Evolutionary conservation across 306 rosid genomes (phyloP).

Genomic region (Rubus parviflorus): DNA sequence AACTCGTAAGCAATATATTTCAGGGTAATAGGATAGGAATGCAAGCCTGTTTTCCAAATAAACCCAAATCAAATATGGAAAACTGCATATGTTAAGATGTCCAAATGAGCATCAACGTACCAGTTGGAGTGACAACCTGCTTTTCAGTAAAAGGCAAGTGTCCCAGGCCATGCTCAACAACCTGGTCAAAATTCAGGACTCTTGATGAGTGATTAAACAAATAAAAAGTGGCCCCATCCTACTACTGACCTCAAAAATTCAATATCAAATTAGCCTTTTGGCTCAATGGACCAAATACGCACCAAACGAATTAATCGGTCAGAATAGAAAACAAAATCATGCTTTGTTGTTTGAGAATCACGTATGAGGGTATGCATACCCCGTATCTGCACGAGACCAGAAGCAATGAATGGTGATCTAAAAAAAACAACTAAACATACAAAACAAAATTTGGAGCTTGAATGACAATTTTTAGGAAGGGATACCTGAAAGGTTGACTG

Average conservation of each 20-base stretch:
- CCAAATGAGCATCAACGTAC: constrained; percentile 41
- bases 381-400: constrained; percentile 63
- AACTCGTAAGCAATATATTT: background rate
- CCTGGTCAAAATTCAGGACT: constrained; percentile 54
- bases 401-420: constrained; percentile 14
- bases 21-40: background rate
- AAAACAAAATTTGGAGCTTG: constrained; percentile 20
- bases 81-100: background rate
- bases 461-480: constrained; percentile 17
- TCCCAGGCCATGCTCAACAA: constrained; percentile 98
- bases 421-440: background rate
- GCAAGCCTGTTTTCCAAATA: constrained; percentile 3
- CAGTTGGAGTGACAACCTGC: constrained; percentile 92
- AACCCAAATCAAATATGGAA: background rate
- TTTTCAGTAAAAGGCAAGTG: constrained; percentile 97
- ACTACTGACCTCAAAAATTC: constrained; percentile 22
- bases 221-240: constrained; percentile 10
- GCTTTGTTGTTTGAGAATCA: constrained; percentile 83
- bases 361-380: constrained; percentile 99
- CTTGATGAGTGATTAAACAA: constrained; percentile 22
- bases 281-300: constrained; percentile 27
- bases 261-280: constrained; percentile 23
- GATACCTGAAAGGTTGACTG: constrained; percentile 97
- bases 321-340: constrained; percentile 93
- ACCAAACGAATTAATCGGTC: constrained; percentile 98